Evolutionary conservation across 2,329 filamentous ascomycete species (phyloP), one percentile per base, ranked within the genome.

Genomic region (Nemania abortiva): DNA sequence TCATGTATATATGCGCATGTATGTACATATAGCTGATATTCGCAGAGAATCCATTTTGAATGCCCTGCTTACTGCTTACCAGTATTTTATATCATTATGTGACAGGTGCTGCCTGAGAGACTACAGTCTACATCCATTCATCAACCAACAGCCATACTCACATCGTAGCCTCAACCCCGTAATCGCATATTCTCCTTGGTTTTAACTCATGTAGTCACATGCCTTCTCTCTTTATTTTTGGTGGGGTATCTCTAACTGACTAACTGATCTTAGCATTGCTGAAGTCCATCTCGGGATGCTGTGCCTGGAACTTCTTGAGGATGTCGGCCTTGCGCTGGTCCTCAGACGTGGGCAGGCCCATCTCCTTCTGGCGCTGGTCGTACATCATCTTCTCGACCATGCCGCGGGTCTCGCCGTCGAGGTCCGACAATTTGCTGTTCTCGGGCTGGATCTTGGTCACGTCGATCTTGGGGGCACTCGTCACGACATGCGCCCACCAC

Each of bases 361-460:
- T 85, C 85, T 98, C 95, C 89, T 99, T 99, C 85, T 98, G 95
- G 74, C 92, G 87, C 86, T 99, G 96, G 84, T 99, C 96, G 77
- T 88, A 99, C 96, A 99, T 99, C 96, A 99, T 99, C 89, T 99
- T 99, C 89, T 99, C 96, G 53, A 99, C 96, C 95, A 99, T 98
- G 68, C 90, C 89, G 72, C 96, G 89, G 63, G 96, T 99, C 86
- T 97, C 92, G 70, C 96, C 96, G 79, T 98, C 95, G 74, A 99
- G 85, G 81, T 99, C 96, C 66, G 92, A 91, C 77, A 99, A 86
- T 81, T 94, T 97, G 79, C 91, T 95, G 79, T 92, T 95, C 83
- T 98, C 96, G 24, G 96, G 96, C 79, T 91, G 89, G 82, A 99
- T 98, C 85, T 97, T 98, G 76, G 91, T 91, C 42, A 97, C 94